Percentiles rank a stretch among this genome's conserved stretches.
Evolutionary conservation across 108 stramenopile genomes (phyloP).

Genomic region (Cylindrotheca fusiformis): DNA sequence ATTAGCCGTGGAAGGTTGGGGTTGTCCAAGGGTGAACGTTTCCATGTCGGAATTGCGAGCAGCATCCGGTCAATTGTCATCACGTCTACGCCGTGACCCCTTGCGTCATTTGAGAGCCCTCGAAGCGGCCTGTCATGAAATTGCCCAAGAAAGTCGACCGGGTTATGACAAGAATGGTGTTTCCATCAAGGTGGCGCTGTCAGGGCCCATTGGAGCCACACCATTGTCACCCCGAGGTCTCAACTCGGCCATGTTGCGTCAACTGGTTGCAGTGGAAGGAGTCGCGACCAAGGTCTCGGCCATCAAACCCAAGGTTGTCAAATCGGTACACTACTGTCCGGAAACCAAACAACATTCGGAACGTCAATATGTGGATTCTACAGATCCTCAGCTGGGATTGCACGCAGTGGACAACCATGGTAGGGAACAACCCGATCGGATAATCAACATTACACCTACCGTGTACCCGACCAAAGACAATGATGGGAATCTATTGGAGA

Average conservation of each 20-base stretch:
- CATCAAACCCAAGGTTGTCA: conserved; percentile 96
- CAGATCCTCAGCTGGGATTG: conserved; percentile 91
- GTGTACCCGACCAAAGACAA: conserved; percentile 91
- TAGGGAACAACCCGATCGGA: conserved; percentile 67
- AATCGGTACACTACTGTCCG: conserved; percentile 96
- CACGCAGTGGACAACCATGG: conserved; percentile 74
- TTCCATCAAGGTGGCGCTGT: conserved; percentile 66
- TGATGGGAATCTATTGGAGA: conserved; percentile 91
- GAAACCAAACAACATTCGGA: conserved; percentile 71
- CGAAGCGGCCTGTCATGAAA: conserved; percentile 70
- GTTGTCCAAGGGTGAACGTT: conserved; percentile 62
- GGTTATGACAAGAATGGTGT: conserved; percentile 76
- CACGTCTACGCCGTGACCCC: conserved; percentile 61
- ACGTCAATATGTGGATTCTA: conserved; percentile 93
- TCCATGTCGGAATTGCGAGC: conserved; percentile 69
- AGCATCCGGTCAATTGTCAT: conserved; percentile 43
- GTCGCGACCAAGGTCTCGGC: conserved; percentile 96
- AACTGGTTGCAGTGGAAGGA: conserved; percentile 96
- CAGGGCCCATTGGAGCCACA: conserved; percentile 62
- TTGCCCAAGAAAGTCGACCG: conserved; percentile 69
- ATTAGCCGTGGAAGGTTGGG: conserved; percentile 39
- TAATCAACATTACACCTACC: conserved; percentile 75
- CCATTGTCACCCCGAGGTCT: conserved; percentile 71
- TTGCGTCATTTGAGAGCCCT: conserved; percentile 78
- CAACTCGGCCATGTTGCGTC: conserved; percentile 58